Conservation (phyloP, 345 rosid genomes). For the Syzygium oleosum region DNA sequence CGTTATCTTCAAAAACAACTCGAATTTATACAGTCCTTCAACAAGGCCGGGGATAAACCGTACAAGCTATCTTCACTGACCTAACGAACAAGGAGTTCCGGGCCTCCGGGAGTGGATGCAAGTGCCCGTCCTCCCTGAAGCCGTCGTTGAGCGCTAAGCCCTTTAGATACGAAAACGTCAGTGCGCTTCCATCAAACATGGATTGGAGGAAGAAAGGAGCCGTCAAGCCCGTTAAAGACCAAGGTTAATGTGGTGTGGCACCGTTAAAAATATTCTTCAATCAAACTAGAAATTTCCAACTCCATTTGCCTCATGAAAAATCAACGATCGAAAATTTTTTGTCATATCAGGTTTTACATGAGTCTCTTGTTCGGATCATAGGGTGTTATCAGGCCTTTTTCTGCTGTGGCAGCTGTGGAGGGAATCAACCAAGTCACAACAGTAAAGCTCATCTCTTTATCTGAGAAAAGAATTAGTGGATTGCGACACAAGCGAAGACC, state of each 20-base stretch:
- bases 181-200: not conserved
- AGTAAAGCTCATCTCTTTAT: not conserved
- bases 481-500: not conserved
- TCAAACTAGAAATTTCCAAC: too few species aligned
- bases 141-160: not conserved
- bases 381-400: constrained; percentile 4
- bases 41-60: not conserved
- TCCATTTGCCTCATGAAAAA: too few species aligned
- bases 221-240: not conserved
- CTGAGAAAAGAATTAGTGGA: constrained; percentile 8
- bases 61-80: constrained; percentile 34
- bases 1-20: constrained; percentile 20
- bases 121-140: not conserved
- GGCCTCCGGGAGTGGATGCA: constrained; percentile 1
- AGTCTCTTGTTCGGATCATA: not conserved
- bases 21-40: constrained; percentile 19
- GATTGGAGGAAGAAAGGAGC: constrained; percentile 4
- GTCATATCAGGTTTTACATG: too few species aligned
- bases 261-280: too few species aligned
- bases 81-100: constrained; percentile 17
- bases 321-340: too few species aligned
- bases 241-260: not conserved
- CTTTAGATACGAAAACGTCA: not conserved
- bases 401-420: not conserved
- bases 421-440: constrained; percentile 3